Evolutionary conservation across 768 basidiomycete genomes (phyloP), one percentile per base, ranked within the genome.

Genomic region (Exidia glandulosa): DNA sequence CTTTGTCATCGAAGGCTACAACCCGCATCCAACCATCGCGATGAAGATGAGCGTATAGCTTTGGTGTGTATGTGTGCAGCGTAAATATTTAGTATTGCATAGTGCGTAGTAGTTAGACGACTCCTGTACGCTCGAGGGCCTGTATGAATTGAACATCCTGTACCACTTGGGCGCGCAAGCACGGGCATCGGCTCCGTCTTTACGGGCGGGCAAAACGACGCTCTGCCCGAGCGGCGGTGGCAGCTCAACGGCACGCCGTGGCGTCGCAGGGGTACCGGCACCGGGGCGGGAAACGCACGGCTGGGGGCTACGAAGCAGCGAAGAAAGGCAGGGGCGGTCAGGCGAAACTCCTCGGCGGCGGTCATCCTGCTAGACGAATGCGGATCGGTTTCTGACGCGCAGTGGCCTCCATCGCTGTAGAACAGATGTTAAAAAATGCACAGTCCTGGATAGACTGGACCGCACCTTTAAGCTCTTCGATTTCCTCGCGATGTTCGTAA

Each of bases 21-120:
- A 88, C 63, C 86, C 90, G 10, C 82, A 92, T 70, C 86, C 86
- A 2, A 77, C 81, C 63, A 90, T 97, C 66, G 77, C 88, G 32
- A 96, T 96, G 94, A 93, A 94, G 76, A 96, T 97, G 95, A 93
- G 89, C 70, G 90, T 92, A 50, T 90, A 72, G 30, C 27, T 5
- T 27, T 54, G 25, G 6, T n/a, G n/a, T n/a, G n/a, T n/a, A n/a
- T n/a, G n/a, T n/a, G n/a, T n/a, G n/a, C n/a, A n/a, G n/a, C n/a
- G n/a, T n/a, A n/a, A n/a, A n/a, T n/a, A n/a, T n/a, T n/a, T n/a
- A n/a, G n/a, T n/a, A n/a, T n/a, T n/a, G n/a, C n/a, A n/a, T n/a
- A n/a, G n/a, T n/a, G n/a, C n/a, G n/a, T n/a, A n/a, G n/a, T n/a
- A n/a, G n/a, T n/a, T n/a, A n/a, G n/a, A n/a, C n/a, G n/a, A n/a